These are phyloP conservation scores for Taiozyma sp. DNA, from an alignment of 1,139 yeast species.

Conservation along the genomic window DNA sequence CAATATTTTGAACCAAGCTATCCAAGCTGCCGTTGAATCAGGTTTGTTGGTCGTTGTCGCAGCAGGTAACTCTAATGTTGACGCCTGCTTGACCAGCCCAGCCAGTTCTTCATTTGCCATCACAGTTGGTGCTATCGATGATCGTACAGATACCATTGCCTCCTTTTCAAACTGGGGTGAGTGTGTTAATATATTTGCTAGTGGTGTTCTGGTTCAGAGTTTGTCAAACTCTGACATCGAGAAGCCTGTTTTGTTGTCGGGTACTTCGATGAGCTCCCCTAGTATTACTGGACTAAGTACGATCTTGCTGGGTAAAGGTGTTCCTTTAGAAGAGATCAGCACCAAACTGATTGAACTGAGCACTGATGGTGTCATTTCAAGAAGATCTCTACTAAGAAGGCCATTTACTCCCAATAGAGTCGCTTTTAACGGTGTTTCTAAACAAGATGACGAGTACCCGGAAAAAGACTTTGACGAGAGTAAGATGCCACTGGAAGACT, in stretches of 20 bases:
- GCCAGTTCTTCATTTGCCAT: slow-evolving; percentile 68
- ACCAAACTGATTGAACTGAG: slow-evolving; percentile 33
- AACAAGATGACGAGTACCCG: slow-evolving; percentile 27
- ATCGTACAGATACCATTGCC: slow-evolving; percentile 60
- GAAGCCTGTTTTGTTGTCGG: slow-evolving; percentile 43
- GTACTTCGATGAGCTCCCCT: slow-evolving; percentile 90
- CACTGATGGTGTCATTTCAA: slow-evolving; percentile 30
- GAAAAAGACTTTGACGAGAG: slow-evolving; percentile 4
- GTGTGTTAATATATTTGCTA: slow-evolving; percentile 80
- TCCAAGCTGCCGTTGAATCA: slow-evolving; percentile 60
- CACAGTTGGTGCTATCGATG: slow-evolving; percentile 87
- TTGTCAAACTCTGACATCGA: slow-evolving; percentile 21
- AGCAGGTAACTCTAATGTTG: slow-evolving; percentile 75
- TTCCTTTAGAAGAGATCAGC: slow-evolving; percentile 36
- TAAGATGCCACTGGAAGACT: not conserved
- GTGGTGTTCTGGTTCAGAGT: slow-evolving; percentile 60
- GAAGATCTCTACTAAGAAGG: slow-evolving; percentile 30
- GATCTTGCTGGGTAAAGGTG: slow-evolving; percentile 55
- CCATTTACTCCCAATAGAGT: slow-evolving; percentile 44
- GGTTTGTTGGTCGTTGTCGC: slow-evolving; percentile 84
- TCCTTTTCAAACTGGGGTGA: slow-evolving; percentile 82
- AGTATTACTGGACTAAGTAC: slow-evolving; percentile 72
- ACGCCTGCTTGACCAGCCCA: slow-evolving; percentile 79
- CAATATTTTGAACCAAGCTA: slow-evolving; percentile 61
- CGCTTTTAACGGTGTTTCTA: slow-evolving; percentile 34